Evolutionary conservation across 2,329 filamentous ascomycete genomes (phyloP).

Genomic region (Beauveria scarabaeidicola): DNA sequence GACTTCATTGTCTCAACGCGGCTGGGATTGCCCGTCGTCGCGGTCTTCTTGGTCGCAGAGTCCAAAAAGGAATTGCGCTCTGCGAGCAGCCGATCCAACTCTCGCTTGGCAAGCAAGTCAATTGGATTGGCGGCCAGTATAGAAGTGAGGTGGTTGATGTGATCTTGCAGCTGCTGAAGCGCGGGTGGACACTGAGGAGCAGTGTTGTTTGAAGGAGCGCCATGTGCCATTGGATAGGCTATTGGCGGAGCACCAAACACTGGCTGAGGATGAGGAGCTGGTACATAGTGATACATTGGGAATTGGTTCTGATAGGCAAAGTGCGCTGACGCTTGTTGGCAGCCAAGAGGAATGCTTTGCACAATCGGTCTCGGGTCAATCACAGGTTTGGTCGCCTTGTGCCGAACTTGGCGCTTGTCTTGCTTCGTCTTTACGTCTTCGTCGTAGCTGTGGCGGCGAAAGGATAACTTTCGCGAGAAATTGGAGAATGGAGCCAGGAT

Average conservation of each 20-base stretch:
- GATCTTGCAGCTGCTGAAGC: neutral
- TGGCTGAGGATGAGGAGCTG: neutral
- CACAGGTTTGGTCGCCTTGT: neutral
- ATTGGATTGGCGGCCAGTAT: neutral
- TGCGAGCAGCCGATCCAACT: neutral
- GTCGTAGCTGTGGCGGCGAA: neutral
- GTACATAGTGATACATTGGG: neutral
- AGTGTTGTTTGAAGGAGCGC: neutral
- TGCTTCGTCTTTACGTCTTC: neutral
- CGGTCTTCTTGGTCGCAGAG: neutral
- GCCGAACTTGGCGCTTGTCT: neutral
- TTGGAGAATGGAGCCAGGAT: neutral
- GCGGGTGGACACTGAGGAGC: neutral
- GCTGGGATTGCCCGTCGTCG: conserved; percentile 6
- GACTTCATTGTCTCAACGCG: neutral
- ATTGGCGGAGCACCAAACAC: neutral
- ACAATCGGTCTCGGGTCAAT: neutral
- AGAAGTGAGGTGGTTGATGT: neutral
- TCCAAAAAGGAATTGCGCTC: conserved; percentile 2
- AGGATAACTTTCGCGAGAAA: neutral
- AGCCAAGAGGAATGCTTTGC: neutral
- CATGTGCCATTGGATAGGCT: neutral
- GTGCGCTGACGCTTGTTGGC: neutral
- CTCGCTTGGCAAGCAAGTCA: neutral
- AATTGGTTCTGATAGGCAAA: neutral